Percentiles rank a stretch among this genome's conserved stretches.
Evolutionary conservation across 805 yeast species (phyloP).

Genomic region (Zygoascus flipseniorum): DNA sequence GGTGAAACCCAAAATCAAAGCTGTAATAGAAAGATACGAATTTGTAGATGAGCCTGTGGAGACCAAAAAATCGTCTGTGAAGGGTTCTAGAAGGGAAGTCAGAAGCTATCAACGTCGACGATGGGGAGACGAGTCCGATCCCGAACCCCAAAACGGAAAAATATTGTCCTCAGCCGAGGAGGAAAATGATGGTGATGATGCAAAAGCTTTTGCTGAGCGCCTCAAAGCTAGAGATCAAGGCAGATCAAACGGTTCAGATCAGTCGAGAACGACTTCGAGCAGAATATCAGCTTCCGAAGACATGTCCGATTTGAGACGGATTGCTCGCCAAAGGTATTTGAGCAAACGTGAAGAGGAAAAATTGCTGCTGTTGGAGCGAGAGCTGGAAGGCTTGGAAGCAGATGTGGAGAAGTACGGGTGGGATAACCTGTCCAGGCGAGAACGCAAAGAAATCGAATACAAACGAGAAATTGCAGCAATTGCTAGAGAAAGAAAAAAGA

Average conservation of each 20-base stretch:
- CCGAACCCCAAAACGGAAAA: background rate
- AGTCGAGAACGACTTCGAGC: too few species aligned
- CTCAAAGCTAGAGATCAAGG: constrained; percentile 11
- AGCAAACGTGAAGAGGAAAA: constrained; percentile 42
- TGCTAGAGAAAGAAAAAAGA: constrained; percentile 33
- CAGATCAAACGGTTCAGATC: background rate
- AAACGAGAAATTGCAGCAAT: constrained; percentile 43
- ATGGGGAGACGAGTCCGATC: constrained; percentile 7
- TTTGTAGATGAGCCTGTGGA: constrained; percentile 7
- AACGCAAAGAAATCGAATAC: constrained; percentile 42
- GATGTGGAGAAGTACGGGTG: constrained; percentile 47
- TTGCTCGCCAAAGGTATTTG: constrained; percentile 43
- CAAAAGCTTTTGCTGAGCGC: constrained; percentile 27
- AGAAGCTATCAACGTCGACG: constrained; percentile 3
- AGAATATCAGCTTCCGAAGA: background rate
- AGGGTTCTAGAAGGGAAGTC: background rate
- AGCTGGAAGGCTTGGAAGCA: constrained; percentile 40
- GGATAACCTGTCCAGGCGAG: constrained; percentile 40
- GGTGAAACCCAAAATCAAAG: background rate
- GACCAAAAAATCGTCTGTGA: background rate
- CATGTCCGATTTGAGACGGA: constrained; percentile 31
- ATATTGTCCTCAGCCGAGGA: constrained; percentile 27
- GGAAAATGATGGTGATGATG: constrained; percentile 30
- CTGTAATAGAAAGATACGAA: constrained; percentile 7
- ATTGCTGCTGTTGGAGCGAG: constrained; percentile 36